phyloP scores from a whole-genome alignment of 1,284 basidiomycete species.

The Pseudozyma thailandica region DNA sequence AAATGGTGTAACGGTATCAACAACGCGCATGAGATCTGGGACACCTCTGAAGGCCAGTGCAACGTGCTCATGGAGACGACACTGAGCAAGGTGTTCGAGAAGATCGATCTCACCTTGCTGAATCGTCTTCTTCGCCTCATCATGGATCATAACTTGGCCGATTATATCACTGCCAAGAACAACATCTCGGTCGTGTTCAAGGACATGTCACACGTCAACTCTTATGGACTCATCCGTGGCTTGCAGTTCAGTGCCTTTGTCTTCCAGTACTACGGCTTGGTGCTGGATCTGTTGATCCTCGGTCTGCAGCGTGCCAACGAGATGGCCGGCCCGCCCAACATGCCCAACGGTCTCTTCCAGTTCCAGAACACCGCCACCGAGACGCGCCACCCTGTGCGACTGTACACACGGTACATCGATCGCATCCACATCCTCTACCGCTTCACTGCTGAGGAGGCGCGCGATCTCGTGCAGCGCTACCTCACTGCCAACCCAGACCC shows the following conservation, averaged over 20 bases:
- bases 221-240: constrained; percentile 67
- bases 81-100: constrained; percentile 66
- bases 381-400: constrained; percentile 64
- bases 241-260: constrained; percentile 67
- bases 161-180: constrained; percentile 68
- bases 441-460: constrained; percentile 96
- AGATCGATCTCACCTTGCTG: constrained; percentile 67
- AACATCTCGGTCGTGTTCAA: constrained; percentile 68
- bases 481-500: constrained; percentile 96
- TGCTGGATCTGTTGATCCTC: constrained; percentile 66
- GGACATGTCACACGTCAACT: constrained; percentile 68
- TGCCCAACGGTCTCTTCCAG: constrained; percentile 67
- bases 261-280: constrained; percentile 68
- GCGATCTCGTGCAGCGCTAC: constrained; percentile 97
- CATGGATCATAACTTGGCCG: constrained; percentile 68
- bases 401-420: constrained; percentile 67
- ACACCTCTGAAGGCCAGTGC: constrained; percentile 66
- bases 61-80: constrained; percentile 68
- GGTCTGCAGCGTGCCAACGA: constrained; percentile 66
- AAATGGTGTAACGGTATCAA: constrained; percentile 69
- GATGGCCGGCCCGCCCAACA: constrained; percentile 66
- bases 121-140: constrained; percentile 67
- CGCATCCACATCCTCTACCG: constrained; percentile 80
- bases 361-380: constrained; percentile 63
- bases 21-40: constrained; percentile 66